These are phyloP conservation scores for Blastomyces silverae DNA, from an alignment of 2,329 filamentous ascomycete genomes.

Conservation along the genomic window DNA sequence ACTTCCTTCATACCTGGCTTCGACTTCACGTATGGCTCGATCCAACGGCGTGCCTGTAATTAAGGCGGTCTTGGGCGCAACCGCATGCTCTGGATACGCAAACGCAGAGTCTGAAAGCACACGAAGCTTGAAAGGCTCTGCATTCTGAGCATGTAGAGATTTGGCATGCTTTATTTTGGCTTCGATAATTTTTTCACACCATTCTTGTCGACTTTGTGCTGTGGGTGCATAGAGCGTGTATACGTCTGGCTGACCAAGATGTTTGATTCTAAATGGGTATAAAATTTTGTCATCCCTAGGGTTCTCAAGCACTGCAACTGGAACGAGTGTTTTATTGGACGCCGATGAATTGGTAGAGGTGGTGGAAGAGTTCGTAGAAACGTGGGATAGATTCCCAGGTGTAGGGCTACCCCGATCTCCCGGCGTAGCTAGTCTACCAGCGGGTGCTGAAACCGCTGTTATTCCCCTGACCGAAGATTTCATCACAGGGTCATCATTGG, in stretches of 20 bases:
- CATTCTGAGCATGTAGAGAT: conserved; percentile 82
- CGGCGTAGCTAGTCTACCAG: conserved; percentile 40
- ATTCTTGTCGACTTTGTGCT: conserved; percentile 68
- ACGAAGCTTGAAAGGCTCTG: conserved; percentile 85
- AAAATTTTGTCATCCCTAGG: conserved; percentile 72
- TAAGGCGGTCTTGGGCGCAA: conserved; percentile 60
- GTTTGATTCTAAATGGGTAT: conserved; percentile 93
- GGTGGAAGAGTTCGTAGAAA: conserved; percentile 60
- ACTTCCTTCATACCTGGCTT: conserved; percentile 59
- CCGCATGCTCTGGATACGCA: conserved; percentile 40
- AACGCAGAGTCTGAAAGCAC: conserved; percentile 93
- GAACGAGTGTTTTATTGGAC: conserved; percentile 42
- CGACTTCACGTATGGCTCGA: conserved; percentile 80
- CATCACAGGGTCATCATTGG: conserved; percentile 82
- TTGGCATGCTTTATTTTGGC: conserved; percentile 92
- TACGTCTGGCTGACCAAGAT: conserved; percentile 67
- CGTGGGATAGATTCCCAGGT: conserved; percentile 57
- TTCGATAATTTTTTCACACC: conserved; percentile 89
- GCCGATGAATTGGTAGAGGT: conserved; percentile 41
- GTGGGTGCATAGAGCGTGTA: conserved; percentile 85
- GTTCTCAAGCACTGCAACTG: conserved; percentile 46
- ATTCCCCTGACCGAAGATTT: conserved; percentile 71
- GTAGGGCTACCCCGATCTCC: conserved; percentile 42
- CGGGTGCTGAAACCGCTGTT: conserved; percentile 39
- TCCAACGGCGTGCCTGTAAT: conserved; percentile 90